Conservation (phyloP, 192 early-diverging fungal species). For the Haplosporangium gracile region DNA sequence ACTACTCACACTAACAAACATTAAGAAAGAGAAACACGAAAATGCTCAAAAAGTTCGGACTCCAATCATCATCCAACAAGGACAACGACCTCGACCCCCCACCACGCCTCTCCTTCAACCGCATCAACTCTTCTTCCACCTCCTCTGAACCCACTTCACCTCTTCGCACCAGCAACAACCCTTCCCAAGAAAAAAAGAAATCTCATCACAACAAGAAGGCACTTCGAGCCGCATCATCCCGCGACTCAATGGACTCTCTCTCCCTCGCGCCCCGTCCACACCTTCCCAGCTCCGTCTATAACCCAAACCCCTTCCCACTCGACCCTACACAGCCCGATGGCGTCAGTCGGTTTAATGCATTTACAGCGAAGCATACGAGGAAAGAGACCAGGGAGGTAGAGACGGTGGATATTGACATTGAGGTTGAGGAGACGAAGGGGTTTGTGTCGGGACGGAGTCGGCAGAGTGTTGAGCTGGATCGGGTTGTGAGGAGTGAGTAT, state of each 20-base stretch:
- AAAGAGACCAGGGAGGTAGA: slow-evolving; percentile 18
- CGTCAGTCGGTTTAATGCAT: slow-evolving; percentile 23
- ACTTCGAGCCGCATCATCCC: slow-evolving; percentile 9
- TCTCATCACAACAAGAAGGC: slow-evolving; percentile 26
- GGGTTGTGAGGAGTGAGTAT: background rate
- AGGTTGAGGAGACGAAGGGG: slow-evolving; percentile 41
- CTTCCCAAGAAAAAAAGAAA: slow-evolving; percentile 18
- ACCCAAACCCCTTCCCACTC: slow-evolving; percentile 43
- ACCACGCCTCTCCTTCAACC: background rate
- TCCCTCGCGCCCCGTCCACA: slow-evolving; percentile 33
- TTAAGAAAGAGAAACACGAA: slow-evolving; percentile 1
- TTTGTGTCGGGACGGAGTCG: slow-evolving; percentile 49
- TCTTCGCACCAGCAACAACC: background rate
- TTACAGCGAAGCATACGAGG: background rate
- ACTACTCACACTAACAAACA: background rate
- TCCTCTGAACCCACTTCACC: background rate
- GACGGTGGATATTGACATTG: slow-evolving; percentile 33
- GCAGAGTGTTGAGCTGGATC: slow-evolving; percentile 16
- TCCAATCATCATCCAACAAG: slow-evolving; percentile 4
- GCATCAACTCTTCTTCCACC: background rate
- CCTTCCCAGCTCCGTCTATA: slow-evolving; percentile 39
- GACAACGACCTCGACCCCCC: slow-evolving; percentile 5
- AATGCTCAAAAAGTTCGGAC: slow-evolving; percentile 40
- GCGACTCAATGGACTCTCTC: slow-evolving; percentile 32
- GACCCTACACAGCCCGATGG: slow-evolving; percentile 44